Evolutionary conservation across 805 yeast genomes (phyloP).

Genomic region (Nakazawaea sp.): DNA sequence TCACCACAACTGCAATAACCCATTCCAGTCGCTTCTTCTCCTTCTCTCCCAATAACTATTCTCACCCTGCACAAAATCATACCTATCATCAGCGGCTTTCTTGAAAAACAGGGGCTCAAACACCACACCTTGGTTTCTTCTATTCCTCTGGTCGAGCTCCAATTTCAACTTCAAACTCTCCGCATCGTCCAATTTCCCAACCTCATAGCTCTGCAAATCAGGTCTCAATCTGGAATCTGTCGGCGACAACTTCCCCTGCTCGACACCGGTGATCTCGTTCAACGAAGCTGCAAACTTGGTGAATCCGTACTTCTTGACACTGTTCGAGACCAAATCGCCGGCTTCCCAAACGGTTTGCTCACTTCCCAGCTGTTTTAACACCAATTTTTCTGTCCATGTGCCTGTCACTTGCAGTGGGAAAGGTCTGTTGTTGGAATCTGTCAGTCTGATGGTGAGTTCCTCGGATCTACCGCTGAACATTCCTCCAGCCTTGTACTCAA

Average conservation of each 20-base stretch:
- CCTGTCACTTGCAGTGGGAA: slow-evolving; percentile 44
- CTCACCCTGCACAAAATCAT: slow-evolving; percentile 44
- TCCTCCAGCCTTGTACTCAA: slow-evolving; percentile 74
- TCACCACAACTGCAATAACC: slow-evolving; percentile 50
- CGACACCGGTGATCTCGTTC: slow-evolving; percentile 72
- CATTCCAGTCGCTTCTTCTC: slow-evolving; percentile 54
- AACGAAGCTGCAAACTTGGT: slow-evolving; percentile 75
- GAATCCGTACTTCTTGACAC: slow-evolving; percentile 72
- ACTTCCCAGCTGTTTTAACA: slow-evolving; percentile 30
- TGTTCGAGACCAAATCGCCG: slow-evolving; percentile 54
- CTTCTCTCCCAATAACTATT: slow-evolving; percentile 78
- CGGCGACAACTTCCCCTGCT: slow-evolving; percentile 59
- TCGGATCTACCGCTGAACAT: slow-evolving; percentile 87
- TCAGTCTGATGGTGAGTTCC: slow-evolving; percentile 40
- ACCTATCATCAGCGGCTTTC: slow-evolving; percentile 25
- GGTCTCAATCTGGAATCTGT: slow-evolving; percentile 91
- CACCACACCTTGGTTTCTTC: slow-evolving; percentile 47
- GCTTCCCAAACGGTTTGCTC: slow-evolving; percentile 56
- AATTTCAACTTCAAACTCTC: slow-evolving; percentile 60
- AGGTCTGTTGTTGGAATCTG: slow-evolving; percentile 27
- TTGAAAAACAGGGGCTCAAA: slow-evolving; percentile 63
- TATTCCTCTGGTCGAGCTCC: slow-evolving; percentile 75
- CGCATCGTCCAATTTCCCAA: slow-evolving; percentile 63
- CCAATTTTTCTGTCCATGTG: slow-evolving; percentile 74
- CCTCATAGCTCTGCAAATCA: slow-evolving; percentile 68